Conservation (phyloP, 768 basidiomycete species). For the Phylloporus sp. region DNA sequence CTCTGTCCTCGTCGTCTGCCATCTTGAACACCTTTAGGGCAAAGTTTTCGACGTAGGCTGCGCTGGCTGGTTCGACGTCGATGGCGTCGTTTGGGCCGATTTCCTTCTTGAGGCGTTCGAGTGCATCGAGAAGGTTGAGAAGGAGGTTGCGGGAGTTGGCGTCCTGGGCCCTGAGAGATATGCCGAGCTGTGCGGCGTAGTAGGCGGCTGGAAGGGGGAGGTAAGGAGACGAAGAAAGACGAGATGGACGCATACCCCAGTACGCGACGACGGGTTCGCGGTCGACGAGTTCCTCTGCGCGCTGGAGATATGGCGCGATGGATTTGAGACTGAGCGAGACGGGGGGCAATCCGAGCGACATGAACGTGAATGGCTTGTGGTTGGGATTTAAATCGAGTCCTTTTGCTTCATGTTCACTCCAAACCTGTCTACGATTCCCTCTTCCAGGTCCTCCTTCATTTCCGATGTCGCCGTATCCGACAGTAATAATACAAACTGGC, state of each 20-base stretch:
- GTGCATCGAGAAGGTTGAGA: slow-evolving; percentile 62
- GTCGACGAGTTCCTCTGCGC: slow-evolving; percentile 79
- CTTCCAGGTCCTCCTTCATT: slow-evolving; percentile 25
- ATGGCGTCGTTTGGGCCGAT: slow-evolving; percentile 76
- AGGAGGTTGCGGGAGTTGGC: slow-evolving; percentile 61
- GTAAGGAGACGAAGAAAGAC: neutral
- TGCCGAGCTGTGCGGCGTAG: slow-evolving; percentile 86
- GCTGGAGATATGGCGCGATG: slow-evolving; percentile 76
- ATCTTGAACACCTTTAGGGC: slow-evolving; percentile 80
- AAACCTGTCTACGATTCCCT: slow-evolving; percentile 26
- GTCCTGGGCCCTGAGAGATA: slow-evolving; percentile 67
- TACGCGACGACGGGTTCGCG: slow-evolving; percentile 88
- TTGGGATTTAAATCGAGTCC: too few relatives aligned
- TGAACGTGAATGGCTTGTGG: too few relatives aligned
- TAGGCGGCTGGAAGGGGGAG: slow-evolving; percentile 61
- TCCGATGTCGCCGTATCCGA: slow-evolving; percentile 23
- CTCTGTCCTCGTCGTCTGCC: slow-evolving; percentile 90
- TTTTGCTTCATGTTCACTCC: slow-evolving; percentile 17
- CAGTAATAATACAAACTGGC: slow-evolving; percentile 6
- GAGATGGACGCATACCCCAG: slow-evolving; percentile 71
- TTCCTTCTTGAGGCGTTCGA: slow-evolving; percentile 77
- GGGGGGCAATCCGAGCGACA: slow-evolving; percentile 54
- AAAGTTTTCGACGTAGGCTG: slow-evolving; percentile 94
- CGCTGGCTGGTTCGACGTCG: slow-evolving; percentile 73
- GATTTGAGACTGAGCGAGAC: slow-evolving; percentile 57